A percentile compares a stretch with the other conserved stretches of the same genome.
These are phyloP conservation scores for Wallacemonas sp. DNA, from an alignment of 208 protist species.

Conservation along the genomic window DNA sequence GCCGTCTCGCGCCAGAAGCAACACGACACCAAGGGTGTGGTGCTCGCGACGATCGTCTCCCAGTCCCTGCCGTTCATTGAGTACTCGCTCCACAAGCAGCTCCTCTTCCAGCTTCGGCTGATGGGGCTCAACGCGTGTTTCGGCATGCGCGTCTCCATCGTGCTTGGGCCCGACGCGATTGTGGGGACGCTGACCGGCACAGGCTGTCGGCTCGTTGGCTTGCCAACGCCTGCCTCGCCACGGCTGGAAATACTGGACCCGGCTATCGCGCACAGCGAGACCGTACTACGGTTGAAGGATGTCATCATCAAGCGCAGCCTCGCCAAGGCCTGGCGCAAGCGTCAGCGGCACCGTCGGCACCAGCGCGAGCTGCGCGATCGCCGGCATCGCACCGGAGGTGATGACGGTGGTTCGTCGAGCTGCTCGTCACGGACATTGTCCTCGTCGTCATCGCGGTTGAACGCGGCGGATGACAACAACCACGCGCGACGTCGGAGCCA, in stretches of 20 bases:
- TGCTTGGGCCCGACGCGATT: slow-evolving; percentile 65
- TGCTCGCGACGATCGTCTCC: slow-evolving; percentile 76
- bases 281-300: slow-evolving; percentile 63
- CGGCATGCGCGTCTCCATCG: slow-evolving; percentile 71
- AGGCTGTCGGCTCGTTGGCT: slow-evolving; percentile 61
- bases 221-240: slow-evolving; percentile 65
- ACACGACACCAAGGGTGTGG: slow-evolving; percentile 57
- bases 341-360: background rate
- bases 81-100: slow-evolving; percentile 88
- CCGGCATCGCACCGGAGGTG: background rate
- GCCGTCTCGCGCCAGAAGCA: slow-evolving; percentile 65
- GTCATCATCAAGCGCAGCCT: slow-evolving; percentile 30
- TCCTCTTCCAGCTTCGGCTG: slow-evolving; percentile 84
- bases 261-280: slow-evolving; percentile 47
- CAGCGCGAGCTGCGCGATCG: slow-evolving; percentile 1
- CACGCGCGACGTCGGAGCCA: background rate
- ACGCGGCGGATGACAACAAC: background rate
- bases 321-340: background rate
- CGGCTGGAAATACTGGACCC: slow-evolving; percentile 67
- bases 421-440: background rate
- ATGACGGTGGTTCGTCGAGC: background rate
- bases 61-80: slow-evolving; percentile 90
- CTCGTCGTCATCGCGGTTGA: background rate
- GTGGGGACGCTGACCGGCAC: slow-evolving; percentile 80
- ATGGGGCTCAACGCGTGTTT: slow-evolving; percentile 87